Base-by-base conservation (phyloP, 805 yeast genomes). In the Danielozyma ontarioensis region DNA sequence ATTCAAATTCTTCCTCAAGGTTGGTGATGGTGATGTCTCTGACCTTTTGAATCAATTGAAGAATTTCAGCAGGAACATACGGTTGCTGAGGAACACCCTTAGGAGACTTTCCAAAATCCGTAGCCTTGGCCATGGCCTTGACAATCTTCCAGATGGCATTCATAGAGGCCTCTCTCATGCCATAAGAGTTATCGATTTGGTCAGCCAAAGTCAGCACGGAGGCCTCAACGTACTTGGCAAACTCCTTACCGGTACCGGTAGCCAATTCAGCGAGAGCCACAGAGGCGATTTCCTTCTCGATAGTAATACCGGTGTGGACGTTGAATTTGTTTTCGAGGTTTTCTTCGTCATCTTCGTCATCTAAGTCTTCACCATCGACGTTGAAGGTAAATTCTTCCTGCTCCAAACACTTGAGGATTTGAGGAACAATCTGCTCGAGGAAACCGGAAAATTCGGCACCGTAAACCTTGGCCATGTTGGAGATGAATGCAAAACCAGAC, bases 241-340 rank as follows among this genome's bases (percentile, higher is more conserved):
- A 88, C 34, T 78, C 78, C 37, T 76, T 80, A 53, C 88, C 83
- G 31, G 96, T 84, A 48, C 95, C 96, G 34, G 74, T 61, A 33
- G 96, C 95, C 55, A 89, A 75, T 56, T 93, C 97, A 31, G 85
- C 77, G 46, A 88, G 64, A 5, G 96, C 93, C 51, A 87, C 86
- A 29, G 89, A 74, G n/a, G 96, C 96, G 45, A 87, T 85, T 65
- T 89, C 96, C 64, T 90, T 90, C 66, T 90, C 98, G 49, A 85
- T 82, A 45, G 97, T 86, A 50, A 93, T 78, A 69, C 96, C 97
- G 32, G 96, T 83, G 73, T 88, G 89, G 43, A 93, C 88, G 48
- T 85, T 82, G 61, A 86, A 69, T 41, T 83, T 82, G 50, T 82
- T 82, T 40, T 74, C 79, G 36, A 77, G 56, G 32, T 78, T 85